phyloP scores from a whole-genome alignment of 495 filamentous ascomycete genomes.

The Aspergillus bridgeri region DNA sequence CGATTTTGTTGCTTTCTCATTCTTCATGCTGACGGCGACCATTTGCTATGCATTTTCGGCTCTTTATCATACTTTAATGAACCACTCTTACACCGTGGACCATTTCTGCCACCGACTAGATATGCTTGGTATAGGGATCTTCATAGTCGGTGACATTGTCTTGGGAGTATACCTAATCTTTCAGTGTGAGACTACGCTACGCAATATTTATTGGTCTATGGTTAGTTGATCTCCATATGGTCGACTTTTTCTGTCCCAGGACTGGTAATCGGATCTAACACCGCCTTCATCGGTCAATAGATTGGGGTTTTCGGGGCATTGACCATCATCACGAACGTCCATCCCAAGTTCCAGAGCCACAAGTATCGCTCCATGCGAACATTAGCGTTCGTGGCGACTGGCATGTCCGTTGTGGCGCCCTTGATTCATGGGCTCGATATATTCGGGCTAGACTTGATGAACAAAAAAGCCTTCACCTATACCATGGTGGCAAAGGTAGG shows the following conservation, averaged over 20 bases:
- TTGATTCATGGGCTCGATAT: no score
- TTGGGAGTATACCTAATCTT: conserved; percentile 30
- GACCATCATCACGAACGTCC: background rate
- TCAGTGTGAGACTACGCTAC: conserved; percentile 21
- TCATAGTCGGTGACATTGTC: conserved; percentile 24
- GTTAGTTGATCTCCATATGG: conserved; percentile 17
- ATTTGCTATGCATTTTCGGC: conserved; percentile 26
- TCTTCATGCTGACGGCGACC: conserved; percentile 26
- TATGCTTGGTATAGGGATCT: conserved; percentile 21
- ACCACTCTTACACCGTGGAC: conserved; percentile 24
- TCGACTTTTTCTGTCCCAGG: conserved; percentile 3
- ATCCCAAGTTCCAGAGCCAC: background rate
- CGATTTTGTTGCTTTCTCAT: conserved; percentile 24
- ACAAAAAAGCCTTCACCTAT: background rate
- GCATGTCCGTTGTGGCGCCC: no score
- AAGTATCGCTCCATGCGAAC: no score
- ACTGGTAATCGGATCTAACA: background rate
- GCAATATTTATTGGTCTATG: conserved; percentile 25
- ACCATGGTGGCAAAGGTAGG: conserved; percentile 1
- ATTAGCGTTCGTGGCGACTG: no score
- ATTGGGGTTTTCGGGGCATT: conserved; percentile 1
- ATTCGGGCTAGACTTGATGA: no score
- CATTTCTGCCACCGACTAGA: conserved; percentile 27
- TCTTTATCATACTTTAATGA: conserved; percentile 28
- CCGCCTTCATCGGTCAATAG: background rate